Base-by-base conservation (phyloP, 1,139 yeast genomes). In the Debaryomyces coudertii region DNA sequence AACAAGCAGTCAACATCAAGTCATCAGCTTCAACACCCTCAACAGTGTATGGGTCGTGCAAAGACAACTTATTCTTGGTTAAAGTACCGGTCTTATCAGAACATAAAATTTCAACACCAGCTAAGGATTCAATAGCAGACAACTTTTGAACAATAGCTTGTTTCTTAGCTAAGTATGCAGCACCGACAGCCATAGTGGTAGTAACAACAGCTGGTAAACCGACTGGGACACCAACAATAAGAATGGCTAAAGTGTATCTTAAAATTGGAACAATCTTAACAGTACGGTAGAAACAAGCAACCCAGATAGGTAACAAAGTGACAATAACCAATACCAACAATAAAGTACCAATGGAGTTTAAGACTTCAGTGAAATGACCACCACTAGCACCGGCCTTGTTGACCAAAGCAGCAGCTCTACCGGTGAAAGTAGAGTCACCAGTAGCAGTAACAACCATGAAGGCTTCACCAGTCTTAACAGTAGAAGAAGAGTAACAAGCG, bases 131-230 rank as follows among this genome's bases (percentile, higher is more conserved):
- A 77, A 92, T 92, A 60, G 98, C 98, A 73, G 97, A 89, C 68
- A 92, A 83, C 76, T 92, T 92, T 80, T 92, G 97, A 62, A 92
- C 98, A 82, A 92, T 92, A 63, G 97, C 98, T 80, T 90, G 90
- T 78, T 90, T 90, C 84, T 90, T 90, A 66, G 98, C 98, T 69
- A 92, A 83, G 89, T 90, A 90, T 69, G 97, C 97, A 71, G 98
- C 98, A 84, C 97, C 97, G 74, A 92, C 98, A 75, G 98, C 98
- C 95, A 92, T 90, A 73, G 98, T 92, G 66, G 97, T 92, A 80
- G 98, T 92, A 63, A 92, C 97, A 69, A 92, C 98, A 73, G 97
- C 98, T 74, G 98, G 98, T 71, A 92, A 85, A 87, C 98, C 98
- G 65, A 92, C 99, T 76, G 99, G 99, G 62, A 93, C 99, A 88